These are phyloP conservation scores for Primulina huaijiensis DNA, from an alignment of 257 asterid genomes.

Conservation along the genomic window DNA sequence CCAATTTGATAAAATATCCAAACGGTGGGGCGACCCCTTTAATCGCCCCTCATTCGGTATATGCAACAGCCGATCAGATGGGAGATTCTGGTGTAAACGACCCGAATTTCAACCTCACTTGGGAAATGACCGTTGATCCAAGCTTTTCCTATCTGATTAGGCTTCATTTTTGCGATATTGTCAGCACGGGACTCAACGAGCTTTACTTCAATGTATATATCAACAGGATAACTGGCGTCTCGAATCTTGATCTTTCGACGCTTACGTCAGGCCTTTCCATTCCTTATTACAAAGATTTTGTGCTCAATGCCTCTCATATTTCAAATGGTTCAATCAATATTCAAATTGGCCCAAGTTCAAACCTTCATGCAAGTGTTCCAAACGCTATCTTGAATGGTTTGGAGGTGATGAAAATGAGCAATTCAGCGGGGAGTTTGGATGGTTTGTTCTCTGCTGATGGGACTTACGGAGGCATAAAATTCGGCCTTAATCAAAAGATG, in stretches of 20 bases:
- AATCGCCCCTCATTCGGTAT: constrained; percentile 62
- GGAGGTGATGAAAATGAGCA: constrained; percentile 92
- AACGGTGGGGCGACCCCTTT: constrained; percentile 69
- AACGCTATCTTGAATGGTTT: constrained; percentile 84
- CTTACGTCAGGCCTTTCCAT: constrained; percentile 60
- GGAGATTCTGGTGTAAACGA: constrained; percentile 56
- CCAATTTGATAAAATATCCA: constrained; percentile 41
- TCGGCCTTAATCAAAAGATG: constrained; percentile 23
- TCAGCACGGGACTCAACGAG: constrained; percentile 65
- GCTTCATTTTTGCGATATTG: constrained; percentile 83
- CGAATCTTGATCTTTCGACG: constrained; percentile 75
- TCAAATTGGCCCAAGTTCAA: constrained; percentile 71
- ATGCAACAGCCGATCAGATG: constrained; percentile 78
- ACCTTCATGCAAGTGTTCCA: constrained; percentile 44
- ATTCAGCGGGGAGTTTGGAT: constrained; percentile 73
- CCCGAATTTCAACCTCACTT: constrained; percentile 75
- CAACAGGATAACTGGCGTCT: constrained; percentile 48
- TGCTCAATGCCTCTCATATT: constrained; percentile 59
- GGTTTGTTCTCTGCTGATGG: constrained; percentile 64
- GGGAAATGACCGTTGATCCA: constrained; percentile 75
- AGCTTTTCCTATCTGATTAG: constrained; percentile 71
- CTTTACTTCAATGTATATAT: constrained; percentile 83
- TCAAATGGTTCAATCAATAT: constrained; percentile 46
- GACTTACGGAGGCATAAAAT: constrained; percentile 20
- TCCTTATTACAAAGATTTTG: constrained; percentile 75